These are phyloP conservation scores for Knoxia roxburghii DNA, from an alignment of 257 asterid species.

Conservation along the genomic window DNA sequence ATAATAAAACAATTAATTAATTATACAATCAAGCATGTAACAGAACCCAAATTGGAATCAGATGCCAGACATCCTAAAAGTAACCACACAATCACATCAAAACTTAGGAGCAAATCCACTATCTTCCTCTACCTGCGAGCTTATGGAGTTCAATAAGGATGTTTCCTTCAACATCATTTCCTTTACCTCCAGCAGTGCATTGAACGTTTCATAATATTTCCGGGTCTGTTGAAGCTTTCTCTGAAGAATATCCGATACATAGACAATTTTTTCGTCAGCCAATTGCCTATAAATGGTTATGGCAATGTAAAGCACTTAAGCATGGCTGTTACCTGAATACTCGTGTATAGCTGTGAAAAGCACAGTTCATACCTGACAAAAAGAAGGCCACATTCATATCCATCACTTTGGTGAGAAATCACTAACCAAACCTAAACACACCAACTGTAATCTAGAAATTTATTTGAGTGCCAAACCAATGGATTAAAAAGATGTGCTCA, in stretches of 20 bases:
- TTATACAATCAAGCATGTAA: no score
- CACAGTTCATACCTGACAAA: conserved; percentile 70
- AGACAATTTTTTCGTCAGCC: conserved; percentile 17
- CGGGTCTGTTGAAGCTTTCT: conserved; percentile 61
- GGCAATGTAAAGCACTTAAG: conserved; percentile 9
- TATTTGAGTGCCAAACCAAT: neutral
- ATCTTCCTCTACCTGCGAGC: conserved; percentile 55
- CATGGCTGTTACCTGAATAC: conserved; percentile 54
- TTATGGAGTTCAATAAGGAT: conserved; percentile 73
- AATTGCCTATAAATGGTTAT: conserved; percentile 14
- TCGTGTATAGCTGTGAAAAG: conserved; percentile 66
- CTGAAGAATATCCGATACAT: conserved; percentile 33
- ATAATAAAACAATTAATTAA: no score
- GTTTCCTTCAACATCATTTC: conserved; percentile 83
- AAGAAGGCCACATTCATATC: neutral
- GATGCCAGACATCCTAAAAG: neutral
- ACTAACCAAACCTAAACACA: neutral
- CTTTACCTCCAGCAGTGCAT: conserved; percentile 72
- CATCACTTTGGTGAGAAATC: neutral
- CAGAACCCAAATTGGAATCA: neutral
- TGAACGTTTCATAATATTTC: conserved; percentile 68
- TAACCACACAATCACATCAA: neutral
- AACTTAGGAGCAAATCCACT: conserved; percentile 10
- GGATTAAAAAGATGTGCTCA: no score
- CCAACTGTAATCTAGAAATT: neutral